Base-by-base conservation (phyloP, 129 eudicot genomes). In the Daucus carota region DNA sequence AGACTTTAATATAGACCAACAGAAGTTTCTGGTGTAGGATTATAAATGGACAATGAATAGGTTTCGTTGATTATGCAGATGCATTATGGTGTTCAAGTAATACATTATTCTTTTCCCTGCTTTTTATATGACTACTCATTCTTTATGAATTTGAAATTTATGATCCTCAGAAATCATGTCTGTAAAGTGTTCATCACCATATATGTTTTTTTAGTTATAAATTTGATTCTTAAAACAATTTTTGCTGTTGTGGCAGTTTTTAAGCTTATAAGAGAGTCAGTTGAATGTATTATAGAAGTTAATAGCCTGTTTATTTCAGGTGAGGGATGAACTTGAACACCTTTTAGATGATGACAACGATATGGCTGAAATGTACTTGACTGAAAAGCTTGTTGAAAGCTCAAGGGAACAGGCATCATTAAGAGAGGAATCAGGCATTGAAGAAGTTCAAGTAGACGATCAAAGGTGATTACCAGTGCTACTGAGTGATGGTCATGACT, bases 361-460 rank as follows among this genome's bases (percentile, higher is more conserved):
- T 73, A 88, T 88, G 93, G 90, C 88, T 11, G 93, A 88, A 73
- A 86, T 88, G 90, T 86, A 88, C 80, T 54, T 88, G 73, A 86
- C 90, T 0, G 90, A 84, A 52, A 88, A 88, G 76, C 80, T 85
- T 59, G 83, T 69, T 62, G 69, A 28, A 43, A 50, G 80, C 4
- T 82, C 89, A 40, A 75, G 65, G 32, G 76, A 80, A 34, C 46
- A 75, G 13, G 69, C 54, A 12, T 41, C 80, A 41, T 45, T 75
- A 57, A 68, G 36, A 50, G 74, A 50, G 78, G 83, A 75, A 16
- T 13, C 31, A 26, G 29, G 42, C 20, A 47, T 79, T 31, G 84
- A 81, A 11, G 82, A 82, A 78, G 78, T 77, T 54, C 83, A 26
- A 42, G 50, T 71, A 75, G 86, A 85, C 71, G 86, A 85, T 65